A percentile compares a stretch with the other conserved stretches of the same genome.
Conservation (phyloP, 2,329 filamentous ascomycete species). For the Aphanocladium album region DNA sequence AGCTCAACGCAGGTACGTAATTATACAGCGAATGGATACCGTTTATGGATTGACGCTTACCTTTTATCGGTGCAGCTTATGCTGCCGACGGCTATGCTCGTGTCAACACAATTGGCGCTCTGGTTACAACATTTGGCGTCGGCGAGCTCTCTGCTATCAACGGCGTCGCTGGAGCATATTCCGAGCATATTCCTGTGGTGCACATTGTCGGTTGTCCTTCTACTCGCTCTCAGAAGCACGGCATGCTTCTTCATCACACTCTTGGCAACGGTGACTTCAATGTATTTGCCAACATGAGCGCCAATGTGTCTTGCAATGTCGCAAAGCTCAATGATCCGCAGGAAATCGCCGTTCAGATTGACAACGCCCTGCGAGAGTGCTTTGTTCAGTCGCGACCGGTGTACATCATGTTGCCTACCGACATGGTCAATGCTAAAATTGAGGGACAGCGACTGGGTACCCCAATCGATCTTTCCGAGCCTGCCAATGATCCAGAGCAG, state of each 20-base stretch:
- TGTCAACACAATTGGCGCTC: slow-evolving; percentile 63
- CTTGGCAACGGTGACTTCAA: slow-evolving; percentile 76
- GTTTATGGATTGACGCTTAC: not conserved
- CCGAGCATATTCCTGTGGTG: slow-evolving; percentile 66
- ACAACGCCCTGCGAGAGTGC: slow-evolving; percentile 70
- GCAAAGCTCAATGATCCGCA: slow-evolving; percentile 65
- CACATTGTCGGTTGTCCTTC: slow-evolving; percentile 58
- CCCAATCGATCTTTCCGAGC: slow-evolving; percentile 61
- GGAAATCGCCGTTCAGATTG: slow-evolving; percentile 70
- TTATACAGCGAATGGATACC: too few species aligned
- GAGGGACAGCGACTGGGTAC: slow-evolving; percentile 67
- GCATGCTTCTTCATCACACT: slow-evolving; percentile 59
- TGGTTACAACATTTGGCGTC: slow-evolving; percentile 73
- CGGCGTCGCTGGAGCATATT: slow-evolving; percentile 67
- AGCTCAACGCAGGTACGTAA: slow-evolving; percentile 60
- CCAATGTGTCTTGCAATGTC: slow-evolving; percentile 64
- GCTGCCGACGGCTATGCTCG: slow-evolving; percentile 77
- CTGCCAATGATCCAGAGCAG: slow-evolving; percentile 61
- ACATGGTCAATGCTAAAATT: slow-evolving; percentile 72
- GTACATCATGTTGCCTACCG: slow-evolving; percentile 77
- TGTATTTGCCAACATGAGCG: slow-evolving; percentile 75
- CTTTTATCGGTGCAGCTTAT: slow-evolving; percentile 48
- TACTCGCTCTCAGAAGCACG: slow-evolving; percentile 42
- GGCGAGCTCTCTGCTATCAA: slow-evolving; percentile 71
- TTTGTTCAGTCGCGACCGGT: slow-evolving; percentile 71